These are phyloP conservation scores for Aspergillus bertholletiae DNA, from an alignment of 495 filamentous ascomycete species.

Conservation along the genomic window DNA sequence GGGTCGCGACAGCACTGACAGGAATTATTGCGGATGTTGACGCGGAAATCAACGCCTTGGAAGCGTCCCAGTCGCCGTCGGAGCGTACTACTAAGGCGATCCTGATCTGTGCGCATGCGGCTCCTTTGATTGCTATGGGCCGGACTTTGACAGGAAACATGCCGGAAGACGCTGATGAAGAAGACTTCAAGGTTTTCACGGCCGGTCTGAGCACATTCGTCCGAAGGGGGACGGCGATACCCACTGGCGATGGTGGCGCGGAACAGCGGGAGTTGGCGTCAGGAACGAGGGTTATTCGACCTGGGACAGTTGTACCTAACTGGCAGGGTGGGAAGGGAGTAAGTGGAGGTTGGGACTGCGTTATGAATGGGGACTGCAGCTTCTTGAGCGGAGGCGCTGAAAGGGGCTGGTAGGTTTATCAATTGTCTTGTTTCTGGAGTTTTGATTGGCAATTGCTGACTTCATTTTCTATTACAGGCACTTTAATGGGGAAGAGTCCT, in stretches of 20 bases:
- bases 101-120: slow-evolving; percentile 87
- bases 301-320: slow-evolving; percentile 38
- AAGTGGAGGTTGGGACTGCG: slow-evolving; percentile 75
- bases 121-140: slow-evolving; percentile 79
- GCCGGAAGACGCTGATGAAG: slow-evolving; percentile 61
- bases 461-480: slow-evolving; percentile 46
- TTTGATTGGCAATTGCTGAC: neutral
- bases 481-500: slow-evolving; percentile 73
- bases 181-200: slow-evolving; percentile 87
- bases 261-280: slow-evolving; percentile 17
- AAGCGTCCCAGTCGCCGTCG: slow-evolving; percentile 18
- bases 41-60: slow-evolving; percentile 37
- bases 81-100: slow-evolving; percentile 52
- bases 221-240: slow-evolving; percentile 14
- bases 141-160: slow-evolving; percentile 72
- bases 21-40: slow-evolving; percentile 72
- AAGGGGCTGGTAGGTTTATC: slow-evolving; percentile 72
- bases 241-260: neutral
- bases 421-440: slow-evolving; percentile 13
- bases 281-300: slow-evolving; percentile 27
- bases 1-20: slow-evolving; percentile 66
- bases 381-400: slow-evolving; percentile 79
- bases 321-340: slow-evolving; percentile 69
- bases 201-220: slow-evolving; percentile 69
- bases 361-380: slow-evolving; percentile 75